phyloP scores from a whole-genome alignment of 2,329 filamentous ascomycete genomes.

The Fusarium citri region DNA sequence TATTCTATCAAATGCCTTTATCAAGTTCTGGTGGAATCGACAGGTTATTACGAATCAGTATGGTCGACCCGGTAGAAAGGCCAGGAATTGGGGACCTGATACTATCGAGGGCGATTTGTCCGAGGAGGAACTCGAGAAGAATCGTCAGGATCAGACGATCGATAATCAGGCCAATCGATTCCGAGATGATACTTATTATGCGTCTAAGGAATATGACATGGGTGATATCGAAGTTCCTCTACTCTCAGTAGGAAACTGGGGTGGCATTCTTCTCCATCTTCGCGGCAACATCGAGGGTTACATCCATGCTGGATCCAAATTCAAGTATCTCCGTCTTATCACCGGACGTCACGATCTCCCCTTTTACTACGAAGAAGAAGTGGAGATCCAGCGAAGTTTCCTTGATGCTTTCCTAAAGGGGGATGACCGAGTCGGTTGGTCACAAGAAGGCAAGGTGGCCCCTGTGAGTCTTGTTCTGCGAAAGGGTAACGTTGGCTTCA shows the following conservation, averaged over 20 bases:
- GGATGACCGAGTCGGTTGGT: conserved; percentile 72
- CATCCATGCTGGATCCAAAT: conserved; percentile 69
- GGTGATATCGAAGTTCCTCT: conserved; percentile 75
- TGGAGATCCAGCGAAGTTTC: conserved; percentile 74
- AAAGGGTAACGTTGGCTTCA: conserved; percentile 75
- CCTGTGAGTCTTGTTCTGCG: conserved; percentile 71
- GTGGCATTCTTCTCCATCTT: conserved; percentile 75
- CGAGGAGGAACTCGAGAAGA: conserved; percentile 62
- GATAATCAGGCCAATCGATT: conserved; percentile 65
- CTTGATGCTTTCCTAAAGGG: conserved; percentile 78
- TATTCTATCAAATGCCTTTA: conserved; percentile 69
- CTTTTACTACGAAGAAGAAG: conserved; percentile 77
- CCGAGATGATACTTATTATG: conserved; percentile 72
- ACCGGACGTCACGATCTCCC: conserved; percentile 77
- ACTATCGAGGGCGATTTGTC: conserved; percentile 70
- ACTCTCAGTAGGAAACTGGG: conserved; percentile 77
- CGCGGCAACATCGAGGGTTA: conserved; percentile 77
- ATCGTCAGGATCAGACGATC: conserved; percentile 60
- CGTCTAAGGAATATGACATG: conserved; percentile 72
- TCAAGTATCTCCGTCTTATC: conserved; percentile 78
- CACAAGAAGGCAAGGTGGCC: conserved; percentile 65
- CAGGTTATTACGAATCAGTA: conserved; percentile 70
- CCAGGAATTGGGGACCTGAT: conserved; percentile 63
- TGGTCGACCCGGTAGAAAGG: conserved; percentile 63
- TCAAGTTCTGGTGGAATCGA: conserved; percentile 51